Percentiles rank a stretch among this genome's conserved stretches.
phyloP scores from a whole-genome alignment of 176 grass and related monocot species.

The Oryza officinalis region DNA sequence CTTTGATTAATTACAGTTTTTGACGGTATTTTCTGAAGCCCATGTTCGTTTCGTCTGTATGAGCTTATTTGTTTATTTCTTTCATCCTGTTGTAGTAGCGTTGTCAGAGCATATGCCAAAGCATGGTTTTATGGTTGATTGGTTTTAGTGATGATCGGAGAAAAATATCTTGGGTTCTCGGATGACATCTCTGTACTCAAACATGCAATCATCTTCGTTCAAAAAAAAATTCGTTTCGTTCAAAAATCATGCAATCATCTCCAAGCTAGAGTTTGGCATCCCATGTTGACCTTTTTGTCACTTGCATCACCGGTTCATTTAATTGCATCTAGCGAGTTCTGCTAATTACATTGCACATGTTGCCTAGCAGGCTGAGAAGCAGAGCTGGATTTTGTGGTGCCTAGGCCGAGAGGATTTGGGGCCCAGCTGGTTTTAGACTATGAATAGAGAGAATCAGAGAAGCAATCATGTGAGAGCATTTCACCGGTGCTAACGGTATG shows the following conservation, averaged over 20 bases:
- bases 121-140: not conserved
- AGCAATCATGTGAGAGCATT: not conserved
- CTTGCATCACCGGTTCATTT: not conserved
- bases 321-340: not conserved
- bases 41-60: not conserved
- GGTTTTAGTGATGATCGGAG: not conserved
- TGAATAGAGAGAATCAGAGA: not conserved
- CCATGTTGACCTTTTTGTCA: not conserved
- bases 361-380: not conserved
- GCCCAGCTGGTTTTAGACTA: too few relatives aligned
- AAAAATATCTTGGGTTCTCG: not conserved
- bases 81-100: not conserved
- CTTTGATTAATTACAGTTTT: not conserved
- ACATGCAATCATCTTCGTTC: not conserved
- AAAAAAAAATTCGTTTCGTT: too few relatives aligned
- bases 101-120: not conserved
- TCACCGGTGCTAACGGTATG: not conserved
- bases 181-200: not conserved
- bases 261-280: not conserved
- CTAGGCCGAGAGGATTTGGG: not conserved
- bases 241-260: not conserved
- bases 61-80: not conserved
- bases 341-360: not conserved
- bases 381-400: not conserved
- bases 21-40: not conserved